Evolutionary conservation across 345 rosid genomes (phyloP).

Genomic region (Moringa oleifera): DNA sequence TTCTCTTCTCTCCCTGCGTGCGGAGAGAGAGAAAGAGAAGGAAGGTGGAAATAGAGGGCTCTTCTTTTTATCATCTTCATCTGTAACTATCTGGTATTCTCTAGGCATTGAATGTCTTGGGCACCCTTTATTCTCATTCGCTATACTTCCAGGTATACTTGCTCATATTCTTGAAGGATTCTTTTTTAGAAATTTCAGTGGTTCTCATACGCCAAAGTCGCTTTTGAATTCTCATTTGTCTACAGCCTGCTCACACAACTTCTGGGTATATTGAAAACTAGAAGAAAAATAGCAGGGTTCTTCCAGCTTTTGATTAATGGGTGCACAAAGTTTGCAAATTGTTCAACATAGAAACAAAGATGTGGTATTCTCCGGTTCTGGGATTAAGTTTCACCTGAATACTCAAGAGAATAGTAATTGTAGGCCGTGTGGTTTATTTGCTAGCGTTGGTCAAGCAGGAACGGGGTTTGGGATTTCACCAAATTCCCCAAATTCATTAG

Average conservation of each 20-base stretch:
- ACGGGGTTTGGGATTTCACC: conserved; percentile 40
- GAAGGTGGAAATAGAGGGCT: background rate
- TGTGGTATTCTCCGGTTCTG: conserved; percentile 37
- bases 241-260: background rate
- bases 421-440: conserved; percentile 48
- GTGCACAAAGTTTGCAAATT: conserved; percentile 25
- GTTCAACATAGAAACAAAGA: conserved; percentile 34
- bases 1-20: conserved; percentile 17
- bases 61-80: background rate
- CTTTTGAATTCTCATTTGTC: conserved; percentile 7
- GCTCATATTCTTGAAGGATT: conserved; percentile 17
- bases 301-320: conserved; percentile 27
- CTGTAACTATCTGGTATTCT: conserved; percentile 8
- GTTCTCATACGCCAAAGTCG: conserved; percentile 1
- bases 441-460: conserved; percentile 63
- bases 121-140: background rate
- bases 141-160: background rate
- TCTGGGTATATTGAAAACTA: background rate
- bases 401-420: conserved; percentile 26
- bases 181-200: conserved; percentile 1
- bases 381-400: conserved; percentile 35
- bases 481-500: conserved; percentile 37
- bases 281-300: background rate
- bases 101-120: background rate
- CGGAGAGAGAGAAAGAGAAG: conserved; percentile 7